Conservation (phyloP, 1,139 yeast genomes). For the Tardiomyces blankii region DNA sequence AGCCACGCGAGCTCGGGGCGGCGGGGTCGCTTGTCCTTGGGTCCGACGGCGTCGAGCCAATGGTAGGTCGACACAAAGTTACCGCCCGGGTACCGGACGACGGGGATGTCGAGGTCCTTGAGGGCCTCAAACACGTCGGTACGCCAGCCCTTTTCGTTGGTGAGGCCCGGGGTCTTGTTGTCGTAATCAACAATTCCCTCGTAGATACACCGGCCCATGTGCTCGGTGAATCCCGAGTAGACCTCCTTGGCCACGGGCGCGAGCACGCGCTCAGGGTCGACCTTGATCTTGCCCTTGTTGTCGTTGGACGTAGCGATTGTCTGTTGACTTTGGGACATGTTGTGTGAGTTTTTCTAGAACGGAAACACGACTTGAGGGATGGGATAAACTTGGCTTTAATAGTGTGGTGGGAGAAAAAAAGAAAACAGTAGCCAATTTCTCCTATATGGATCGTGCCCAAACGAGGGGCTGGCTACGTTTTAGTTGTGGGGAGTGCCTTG, state of each 20-base stretch:
- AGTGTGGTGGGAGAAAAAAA: too few relatives aligned
- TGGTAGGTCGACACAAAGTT: constrained; percentile 27
- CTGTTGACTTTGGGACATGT: too few relatives aligned
- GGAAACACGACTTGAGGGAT: too few relatives aligned
- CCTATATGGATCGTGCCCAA: too few relatives aligned
- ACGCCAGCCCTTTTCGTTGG: constrained; percentile 22
- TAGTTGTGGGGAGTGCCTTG: too few relatives aligned
- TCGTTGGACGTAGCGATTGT: not conserved
- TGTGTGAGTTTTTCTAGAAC: too few relatives aligned
- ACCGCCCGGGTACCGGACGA: constrained; percentile 29
- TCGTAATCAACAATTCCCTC: constrained; percentile 28
- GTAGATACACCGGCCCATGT: constrained; percentile 27
- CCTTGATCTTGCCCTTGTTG: constrained; percentile 6
- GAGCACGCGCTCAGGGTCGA: constrained; percentile 16
- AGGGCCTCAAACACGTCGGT: constrained; percentile 24
- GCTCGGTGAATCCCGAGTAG: constrained; percentile 27
- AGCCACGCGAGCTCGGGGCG: constrained; percentile 29
- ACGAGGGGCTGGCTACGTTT: too few relatives aligned
- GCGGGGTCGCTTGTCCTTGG: constrained; percentile 21
- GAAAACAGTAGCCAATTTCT: too few relatives aligned
- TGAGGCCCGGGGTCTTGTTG: constrained; percentile 10
- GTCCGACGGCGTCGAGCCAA: constrained; percentile 29
- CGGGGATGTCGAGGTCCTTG: constrained; percentile 25
- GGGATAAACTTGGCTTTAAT: too few relatives aligned
- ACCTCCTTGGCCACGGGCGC: constrained; percentile 21